Percentiles rank a stretch among this genome's conserved stretches.
Conservation (phyloP, 2,329 filamentous ascomycete genomes). For the Diplodia corticola region DNA sequence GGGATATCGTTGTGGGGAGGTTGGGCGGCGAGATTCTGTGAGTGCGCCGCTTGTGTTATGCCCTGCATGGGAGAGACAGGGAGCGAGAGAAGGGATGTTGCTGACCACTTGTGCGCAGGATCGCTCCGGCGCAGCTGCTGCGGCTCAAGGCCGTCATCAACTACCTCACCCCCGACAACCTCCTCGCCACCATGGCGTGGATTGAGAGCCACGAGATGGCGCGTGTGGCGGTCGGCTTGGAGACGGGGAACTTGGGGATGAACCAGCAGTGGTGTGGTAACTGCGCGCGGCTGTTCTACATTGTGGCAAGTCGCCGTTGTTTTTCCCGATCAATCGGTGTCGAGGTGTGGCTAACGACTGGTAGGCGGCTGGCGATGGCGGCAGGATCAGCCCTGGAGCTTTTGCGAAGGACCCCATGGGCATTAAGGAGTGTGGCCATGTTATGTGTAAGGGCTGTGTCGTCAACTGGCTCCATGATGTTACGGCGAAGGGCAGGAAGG, state of each 20-base stretch:
- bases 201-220: constrained; percentile 2
- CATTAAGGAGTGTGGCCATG: not conserved
- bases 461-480: not conserved
- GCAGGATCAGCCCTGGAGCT: no score
- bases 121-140: not conserved
- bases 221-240: not conserved
- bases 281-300: not conserved
- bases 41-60: not conserved
- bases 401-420: not conserved
- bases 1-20: not conserved
- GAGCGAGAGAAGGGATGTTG: no score
- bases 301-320: not conserved
- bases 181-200: not conserved
- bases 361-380: no score
- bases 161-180: not conserved
- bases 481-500: not conserved
- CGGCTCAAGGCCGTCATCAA: not conserved
- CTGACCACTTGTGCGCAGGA: not conserved
- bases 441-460: constrained; percentile 1
- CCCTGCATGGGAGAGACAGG: no score
- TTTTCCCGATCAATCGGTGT: no score
- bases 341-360: no score
- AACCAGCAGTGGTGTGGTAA: not conserved
- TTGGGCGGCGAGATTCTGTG: not conserved
- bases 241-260: not conserved